A percentile compares a stretch with the other conserved stretches of the same genome.
Evolutionary conservation across 352 stramenopile genomes (phyloP).

Genomic region (Phytophthora sp.): DNA sequence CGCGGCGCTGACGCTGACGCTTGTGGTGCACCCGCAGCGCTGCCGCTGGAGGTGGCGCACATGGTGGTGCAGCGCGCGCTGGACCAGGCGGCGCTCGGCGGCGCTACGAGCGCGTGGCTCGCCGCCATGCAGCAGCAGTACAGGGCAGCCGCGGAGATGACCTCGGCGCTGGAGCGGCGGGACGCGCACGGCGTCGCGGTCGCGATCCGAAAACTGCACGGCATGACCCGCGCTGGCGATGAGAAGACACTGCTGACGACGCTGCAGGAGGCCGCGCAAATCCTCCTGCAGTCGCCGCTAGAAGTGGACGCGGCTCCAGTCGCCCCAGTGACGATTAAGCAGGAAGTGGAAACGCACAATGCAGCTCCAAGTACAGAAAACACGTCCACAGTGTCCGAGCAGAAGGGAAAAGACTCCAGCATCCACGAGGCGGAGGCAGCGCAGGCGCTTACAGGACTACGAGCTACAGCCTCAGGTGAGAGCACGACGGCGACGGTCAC

Average conservation of each 20-base stretch:
- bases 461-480: slow-evolving; percentile 25
- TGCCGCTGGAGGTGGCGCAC: slow-evolving; percentile 61
- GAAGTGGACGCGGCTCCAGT: slow-evolving; percentile 7
- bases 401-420: slow-evolving; percentile 36
- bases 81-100: slow-evolving; percentile 51
- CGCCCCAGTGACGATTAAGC: slow-evolving; percentile 24
- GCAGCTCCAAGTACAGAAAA: background rate
- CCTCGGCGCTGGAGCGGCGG: slow-evolving; percentile 41
- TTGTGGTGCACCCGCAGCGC: slow-evolving; percentile 29
- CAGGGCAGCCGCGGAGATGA: slow-evolving; percentile 40
- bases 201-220: slow-evolving; percentile 48
- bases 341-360: slow-evolving; percentile 7
- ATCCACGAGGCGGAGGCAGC: slow-evolving; percentile 71
- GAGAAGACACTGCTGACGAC: slow-evolving; percentile 39
- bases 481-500: slow-evolving; percentile 6
- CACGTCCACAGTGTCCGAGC: background rate
- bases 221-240: slow-evolving; percentile 27
- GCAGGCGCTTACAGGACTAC: slow-evolving; percentile 75
- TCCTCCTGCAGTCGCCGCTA: slow-evolving; percentile 25
- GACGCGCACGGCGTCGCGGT: slow-evolving; percentile 44
- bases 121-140: slow-evolving; percentile 58
- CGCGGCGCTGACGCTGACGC: background rate
- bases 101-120: slow-evolving; percentile 59
- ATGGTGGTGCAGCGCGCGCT: slow-evolving; percentile 64
- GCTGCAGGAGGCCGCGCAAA: slow-evolving; percentile 50